phyloP scores from a whole-genome alignment of 805 yeast genomes.

The Starmerella sirachaensis region DNA sequence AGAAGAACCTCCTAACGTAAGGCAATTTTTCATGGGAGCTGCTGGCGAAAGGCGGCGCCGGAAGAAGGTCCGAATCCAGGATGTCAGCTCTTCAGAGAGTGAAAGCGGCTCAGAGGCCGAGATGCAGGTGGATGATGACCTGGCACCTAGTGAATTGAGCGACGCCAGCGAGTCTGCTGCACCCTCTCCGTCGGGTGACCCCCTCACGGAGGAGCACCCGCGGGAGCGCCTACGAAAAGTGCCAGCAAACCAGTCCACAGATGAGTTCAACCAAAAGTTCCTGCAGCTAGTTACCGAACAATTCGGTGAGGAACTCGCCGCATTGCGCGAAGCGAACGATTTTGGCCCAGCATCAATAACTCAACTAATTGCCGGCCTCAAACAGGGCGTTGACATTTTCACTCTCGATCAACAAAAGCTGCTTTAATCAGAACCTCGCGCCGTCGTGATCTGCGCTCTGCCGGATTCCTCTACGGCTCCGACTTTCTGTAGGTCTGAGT shows the following conservation, averaged over 20 bases:
- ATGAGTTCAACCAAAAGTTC: constrained; percentile 30
- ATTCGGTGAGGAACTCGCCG: constrained; percentile 35
- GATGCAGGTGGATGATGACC: background rate
- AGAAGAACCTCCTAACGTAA: background rate
- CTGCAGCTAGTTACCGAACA: constrained; percentile 36
- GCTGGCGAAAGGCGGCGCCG: constrained; percentile 22
- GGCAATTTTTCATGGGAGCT: background rate
- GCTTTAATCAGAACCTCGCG: constrained; percentile 3
- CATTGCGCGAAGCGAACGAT: constrained; percentile 35
- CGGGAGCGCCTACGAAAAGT: constrained; percentile 20
- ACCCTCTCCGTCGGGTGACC: background rate
- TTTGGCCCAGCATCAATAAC: constrained; percentile 29
- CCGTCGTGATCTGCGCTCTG: no score
- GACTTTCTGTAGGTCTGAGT: no score
- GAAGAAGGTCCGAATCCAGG: constrained; percentile 23
- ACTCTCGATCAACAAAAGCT: constrained; percentile 24
- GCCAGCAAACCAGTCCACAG: constrained; percentile 9
- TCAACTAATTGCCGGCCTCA: constrained; percentile 29
- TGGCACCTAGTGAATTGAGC: constrained; percentile 15
- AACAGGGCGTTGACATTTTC: constrained; percentile 31
- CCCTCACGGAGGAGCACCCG: constrained; percentile 10
- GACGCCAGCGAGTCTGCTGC: constrained; percentile 15
- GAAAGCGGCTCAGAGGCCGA: constrained; percentile 2
- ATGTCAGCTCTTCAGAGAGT: constrained; percentile 19
- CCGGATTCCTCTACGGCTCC: no score